phyloP scores from a whole-genome alignment of 2,329 filamentous ascomycete species.

The Aspergillus pseudotamarii region DNA sequence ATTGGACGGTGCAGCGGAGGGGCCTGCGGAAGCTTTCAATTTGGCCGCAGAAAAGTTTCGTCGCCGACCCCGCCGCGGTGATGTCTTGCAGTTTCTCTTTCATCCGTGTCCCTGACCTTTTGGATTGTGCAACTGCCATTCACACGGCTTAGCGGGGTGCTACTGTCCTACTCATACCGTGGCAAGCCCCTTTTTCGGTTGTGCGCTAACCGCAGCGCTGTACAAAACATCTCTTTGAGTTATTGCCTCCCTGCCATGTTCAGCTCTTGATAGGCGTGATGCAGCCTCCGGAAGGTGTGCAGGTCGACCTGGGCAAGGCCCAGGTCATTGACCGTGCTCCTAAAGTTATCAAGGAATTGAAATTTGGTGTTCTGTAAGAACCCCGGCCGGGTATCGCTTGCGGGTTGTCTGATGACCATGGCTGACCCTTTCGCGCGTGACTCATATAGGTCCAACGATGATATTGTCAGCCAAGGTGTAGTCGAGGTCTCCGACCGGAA shows the following conservation, averaged over 20 bases:
- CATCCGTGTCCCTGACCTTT: slow-evolving; percentile 4
- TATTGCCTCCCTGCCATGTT: slow-evolving; percentile 39
- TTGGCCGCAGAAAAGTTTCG: slow-evolving; percentile 29
- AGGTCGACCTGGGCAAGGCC: slow-evolving; percentile 67
- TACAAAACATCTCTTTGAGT: slow-evolving; percentile 17
- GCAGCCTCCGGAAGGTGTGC: slow-evolving; percentile 46
- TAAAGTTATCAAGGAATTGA: slow-evolving; percentile 88
- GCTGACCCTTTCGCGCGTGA: slow-evolving; percentile 11
- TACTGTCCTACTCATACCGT: not conserved
- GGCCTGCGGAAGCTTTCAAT: slow-evolving; percentile 17
- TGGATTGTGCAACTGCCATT: not conserved
- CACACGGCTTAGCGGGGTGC: not conserved
- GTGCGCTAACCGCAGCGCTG: not conserved
- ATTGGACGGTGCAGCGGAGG: slow-evolving; percentile 21
- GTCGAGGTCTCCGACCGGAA: slow-evolving; percentile 92
- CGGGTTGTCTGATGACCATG: not conserved
- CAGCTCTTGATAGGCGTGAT: slow-evolving; percentile 39
- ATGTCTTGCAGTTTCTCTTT: slow-evolving; percentile 23
- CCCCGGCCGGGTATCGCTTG: not conserved
- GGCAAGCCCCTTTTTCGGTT: not conserved
- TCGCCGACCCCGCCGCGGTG: slow-evolving; percentile 29
- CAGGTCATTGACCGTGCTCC: slow-evolving; percentile 87
- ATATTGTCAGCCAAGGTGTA: slow-evolving; percentile 93
- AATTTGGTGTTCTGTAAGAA: slow-evolving; percentile 85
- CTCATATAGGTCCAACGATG: slow-evolving; percentile 75